phyloP scores from a whole-genome alignment of 2,329 filamentous ascomycete genomes.

The Blastomyces silverae region DNA sequence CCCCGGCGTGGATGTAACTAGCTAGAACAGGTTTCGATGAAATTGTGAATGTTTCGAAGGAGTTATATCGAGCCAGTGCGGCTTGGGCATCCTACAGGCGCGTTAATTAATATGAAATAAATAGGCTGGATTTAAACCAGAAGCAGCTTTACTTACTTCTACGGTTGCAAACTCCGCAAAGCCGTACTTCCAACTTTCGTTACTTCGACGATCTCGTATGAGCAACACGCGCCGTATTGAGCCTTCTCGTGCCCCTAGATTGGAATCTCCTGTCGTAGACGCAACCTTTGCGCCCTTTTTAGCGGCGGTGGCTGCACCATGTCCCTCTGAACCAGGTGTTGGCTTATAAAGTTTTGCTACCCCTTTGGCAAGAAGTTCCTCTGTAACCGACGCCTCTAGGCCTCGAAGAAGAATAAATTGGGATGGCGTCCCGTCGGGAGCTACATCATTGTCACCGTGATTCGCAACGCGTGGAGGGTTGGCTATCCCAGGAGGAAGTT shows the following conservation, averaged over 20 bases:
- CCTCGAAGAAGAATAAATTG: slow-evolving; percentile 71
- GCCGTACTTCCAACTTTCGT: slow-evolving; percentile 72
- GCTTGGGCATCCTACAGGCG: slow-evolving; percentile 57
- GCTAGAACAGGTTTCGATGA: slow-evolving; percentile 64
- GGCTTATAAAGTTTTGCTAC: slow-evolving; percentile 66
- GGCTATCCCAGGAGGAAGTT: slow-evolving; percentile 28
- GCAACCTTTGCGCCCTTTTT: slow-evolving; percentile 47
- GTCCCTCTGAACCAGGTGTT: slow-evolving; percentile 32
- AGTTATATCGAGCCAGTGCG: slow-evolving; percentile 64
- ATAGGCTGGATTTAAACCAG: neutral
- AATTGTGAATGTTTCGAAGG: slow-evolving; percentile 69
- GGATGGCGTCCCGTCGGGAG: slow-evolving; percentile 54
- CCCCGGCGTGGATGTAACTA: slow-evolving; percentile 74
- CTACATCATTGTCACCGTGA: slow-evolving; percentile 50
- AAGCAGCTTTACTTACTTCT: slow-evolving; percentile 39
- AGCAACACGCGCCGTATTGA: slow-evolving; percentile 72
- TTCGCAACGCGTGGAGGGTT: slow-evolving; percentile 43
- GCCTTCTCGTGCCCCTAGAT: slow-evolving; percentile 63
- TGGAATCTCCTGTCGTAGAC: slow-evolving; percentile 52
- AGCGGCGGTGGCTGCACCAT: slow-evolving; percentile 35
- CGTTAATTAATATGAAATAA: slow-evolving; percentile 1
- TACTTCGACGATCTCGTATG: slow-evolving; percentile 62
- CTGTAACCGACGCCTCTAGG: slow-evolving; percentile 62
- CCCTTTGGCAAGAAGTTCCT: slow-evolving; percentile 65
- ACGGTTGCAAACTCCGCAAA: slow-evolving; percentile 76